Percentiles rank a stretch among this genome's conserved stretches.
Conservation (phyloP, 116 monocot species). For the Posidonia oceanica region DNA sequence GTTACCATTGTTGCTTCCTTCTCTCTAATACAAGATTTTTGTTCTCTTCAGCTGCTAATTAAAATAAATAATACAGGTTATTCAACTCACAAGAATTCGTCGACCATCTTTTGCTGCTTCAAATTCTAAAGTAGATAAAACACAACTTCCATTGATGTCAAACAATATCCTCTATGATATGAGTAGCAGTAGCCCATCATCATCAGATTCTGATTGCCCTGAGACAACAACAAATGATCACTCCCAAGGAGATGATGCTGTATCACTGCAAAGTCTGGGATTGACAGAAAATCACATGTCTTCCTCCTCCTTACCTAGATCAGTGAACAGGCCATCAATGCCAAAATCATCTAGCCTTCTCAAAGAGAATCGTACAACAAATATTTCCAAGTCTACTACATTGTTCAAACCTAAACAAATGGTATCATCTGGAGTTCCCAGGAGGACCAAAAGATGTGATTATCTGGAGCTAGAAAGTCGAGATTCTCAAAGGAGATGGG, state of each 20-base stretch:
- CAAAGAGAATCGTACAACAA: background rate
- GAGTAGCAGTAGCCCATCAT: slow-evolving; percentile 71
- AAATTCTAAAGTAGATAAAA: background rate
- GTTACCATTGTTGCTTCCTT: background rate
- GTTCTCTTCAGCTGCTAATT: background rate
- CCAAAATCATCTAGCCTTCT: background rate
- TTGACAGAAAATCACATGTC: background rate
- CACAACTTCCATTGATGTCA: slow-evolving; percentile 43
- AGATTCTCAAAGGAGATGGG: background rate
- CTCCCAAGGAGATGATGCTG: background rate
- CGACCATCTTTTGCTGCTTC: slow-evolving; percentile 29
- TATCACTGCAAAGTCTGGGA: background rate
- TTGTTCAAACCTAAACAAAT: background rate
- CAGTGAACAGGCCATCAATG: background rate
- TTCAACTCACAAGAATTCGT: slow-evolving; percentile 47
- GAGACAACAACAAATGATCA: background rate
- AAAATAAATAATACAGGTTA: slow-evolving; percentile 23
- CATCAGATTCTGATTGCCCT: slow-evolving; percentile 76
- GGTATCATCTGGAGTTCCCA: background rate
- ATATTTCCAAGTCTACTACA: background rate
- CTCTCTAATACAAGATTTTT: background rate
- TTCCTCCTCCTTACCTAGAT: background rate
- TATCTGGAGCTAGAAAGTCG: background rate
- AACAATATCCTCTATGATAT: slow-evolving; percentile 80
- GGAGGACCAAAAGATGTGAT: background rate